These are phyloP conservation scores for Pseudonitzschia multiseries DNA, from an alignment of 108 stramenopile genomes.

Conservation along the genomic window DNA sequence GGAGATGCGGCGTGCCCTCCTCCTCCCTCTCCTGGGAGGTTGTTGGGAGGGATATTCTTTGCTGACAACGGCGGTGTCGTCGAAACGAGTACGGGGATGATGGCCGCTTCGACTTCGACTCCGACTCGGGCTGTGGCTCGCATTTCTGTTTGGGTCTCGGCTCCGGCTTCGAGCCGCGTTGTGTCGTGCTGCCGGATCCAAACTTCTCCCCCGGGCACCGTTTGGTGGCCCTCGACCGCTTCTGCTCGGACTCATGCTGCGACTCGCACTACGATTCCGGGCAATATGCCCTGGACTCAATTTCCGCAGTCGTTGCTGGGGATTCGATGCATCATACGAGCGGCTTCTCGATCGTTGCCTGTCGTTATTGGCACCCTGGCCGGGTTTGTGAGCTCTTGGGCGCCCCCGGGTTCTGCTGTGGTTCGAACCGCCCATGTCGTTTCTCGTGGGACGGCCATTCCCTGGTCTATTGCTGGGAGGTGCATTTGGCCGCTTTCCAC, in stretches of 20 bases:
- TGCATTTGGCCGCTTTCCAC: neutral
- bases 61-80: neutral
- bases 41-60: neutral
- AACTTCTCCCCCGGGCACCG: neutral
- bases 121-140: neutral
- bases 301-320: too few species aligned
- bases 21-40: neutral
- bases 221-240: too few species aligned
- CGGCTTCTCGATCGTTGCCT: too few species aligned
- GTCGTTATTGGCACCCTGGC: too few species aligned
- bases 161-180: neutral
- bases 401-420: too few species aligned
- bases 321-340: too few species aligned
- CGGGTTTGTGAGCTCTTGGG: too few species aligned
- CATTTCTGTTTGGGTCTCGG: neutral
- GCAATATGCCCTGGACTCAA: too few species aligned
- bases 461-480: neutral
- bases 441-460: too few species aligned
- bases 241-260: neutral
- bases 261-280: neutral
- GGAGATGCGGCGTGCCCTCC: neutral
- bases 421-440: too few species aligned
- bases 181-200: neutral
- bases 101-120: neutral
- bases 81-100: neutral